Conservation (phyloP, 192 early-diverging fungal species). For the Backusella tuberculispora region DNA sequence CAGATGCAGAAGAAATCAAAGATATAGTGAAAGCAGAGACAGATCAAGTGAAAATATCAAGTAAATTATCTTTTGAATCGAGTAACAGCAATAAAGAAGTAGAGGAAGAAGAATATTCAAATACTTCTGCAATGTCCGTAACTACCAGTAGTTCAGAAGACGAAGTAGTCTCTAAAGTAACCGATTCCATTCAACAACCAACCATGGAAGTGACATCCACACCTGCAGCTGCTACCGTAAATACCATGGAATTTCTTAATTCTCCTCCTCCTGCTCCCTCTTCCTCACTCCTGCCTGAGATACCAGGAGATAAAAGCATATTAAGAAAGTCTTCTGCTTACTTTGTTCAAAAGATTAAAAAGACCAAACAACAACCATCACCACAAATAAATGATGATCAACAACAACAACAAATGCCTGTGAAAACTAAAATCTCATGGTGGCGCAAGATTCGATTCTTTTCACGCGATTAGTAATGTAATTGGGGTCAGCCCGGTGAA, state of each 20-base stretch:
- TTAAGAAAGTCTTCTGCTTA: constrained; percentile 20
- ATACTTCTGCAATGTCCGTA: background rate
- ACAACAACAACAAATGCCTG: background rate
- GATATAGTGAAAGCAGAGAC: background rate
- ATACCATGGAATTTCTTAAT: background rate
- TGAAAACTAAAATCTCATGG: background rate
- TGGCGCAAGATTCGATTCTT: background rate
- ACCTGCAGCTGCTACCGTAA: background rate
- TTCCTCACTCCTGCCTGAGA: background rate
- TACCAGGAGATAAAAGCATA: background rate
- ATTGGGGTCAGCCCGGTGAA: too few relatives aligned
- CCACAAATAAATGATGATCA: background rate
- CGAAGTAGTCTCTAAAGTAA: background rate
- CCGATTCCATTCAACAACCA: background rate
- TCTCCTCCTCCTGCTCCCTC: background rate
- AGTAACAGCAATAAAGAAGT: background rate
- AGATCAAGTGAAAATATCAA: background rate
- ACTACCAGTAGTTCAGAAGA: background rate
- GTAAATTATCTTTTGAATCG: background rate
- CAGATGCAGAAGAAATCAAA: background rate
- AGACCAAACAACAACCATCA: background rate
- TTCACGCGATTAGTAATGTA: background rate
- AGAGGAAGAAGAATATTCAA: background rate
- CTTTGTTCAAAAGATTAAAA: constrained; percentile 19
- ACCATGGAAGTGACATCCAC: background rate